Percentiles rank a stretch among this genome's conserved stretches.
phyloP scores from a whole-genome alignment of 1,284 basidiomycete species.

The Amylostereum areolatum region DNA sequence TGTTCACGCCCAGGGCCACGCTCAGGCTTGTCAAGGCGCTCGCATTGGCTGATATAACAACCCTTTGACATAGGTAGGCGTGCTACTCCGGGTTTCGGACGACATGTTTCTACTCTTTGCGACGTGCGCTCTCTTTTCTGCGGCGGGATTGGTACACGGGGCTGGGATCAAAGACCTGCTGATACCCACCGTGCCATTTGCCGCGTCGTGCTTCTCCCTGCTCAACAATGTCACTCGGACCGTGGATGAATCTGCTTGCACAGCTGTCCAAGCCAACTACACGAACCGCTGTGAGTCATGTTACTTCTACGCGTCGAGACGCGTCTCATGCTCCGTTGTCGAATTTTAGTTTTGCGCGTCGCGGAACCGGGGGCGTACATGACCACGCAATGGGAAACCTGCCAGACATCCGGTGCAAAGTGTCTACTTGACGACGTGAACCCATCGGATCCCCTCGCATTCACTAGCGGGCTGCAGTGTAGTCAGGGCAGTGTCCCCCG shows the following conservation, averaged over 20 bases:
- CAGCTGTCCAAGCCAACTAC: background rate
- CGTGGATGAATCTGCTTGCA: background rate
- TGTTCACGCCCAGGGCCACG: too few relatives aligned
- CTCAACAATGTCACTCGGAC: background rate
- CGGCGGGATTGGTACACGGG: too few relatives aligned
- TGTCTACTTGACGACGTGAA: slow-evolving; percentile 14
- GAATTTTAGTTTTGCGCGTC: background rate
- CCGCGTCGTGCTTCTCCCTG: background rate
- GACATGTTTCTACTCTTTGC: too few relatives aligned
- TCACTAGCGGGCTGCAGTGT: slow-evolving; percentile 3
- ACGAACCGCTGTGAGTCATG: background rate
- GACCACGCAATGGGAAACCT: slow-evolving; percentile 21
- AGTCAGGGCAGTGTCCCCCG: slow-evolving; percentile 9
- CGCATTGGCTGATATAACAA: too few relatives aligned
- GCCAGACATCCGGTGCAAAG: slow-evolving; percentile 11
- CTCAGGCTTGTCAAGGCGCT: too few relatives aligned
- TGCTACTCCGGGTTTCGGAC: too few relatives aligned
- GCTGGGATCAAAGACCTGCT: too few relatives aligned
- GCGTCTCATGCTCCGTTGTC: background rate
- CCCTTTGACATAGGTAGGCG: too few relatives aligned
- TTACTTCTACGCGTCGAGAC: too few relatives aligned
- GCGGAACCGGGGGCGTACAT: slow-evolving; percentile 8
- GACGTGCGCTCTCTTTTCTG: too few relatives aligned
- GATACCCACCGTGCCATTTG: background rate
- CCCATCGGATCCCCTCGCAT: slow-evolving; percentile 6